Percentiles rank a stretch among this genome's conserved stretches.
phyloP scores from a whole-genome alignment of 352 stramenopile genomes.

The Pythium folliculosum region DNA sequence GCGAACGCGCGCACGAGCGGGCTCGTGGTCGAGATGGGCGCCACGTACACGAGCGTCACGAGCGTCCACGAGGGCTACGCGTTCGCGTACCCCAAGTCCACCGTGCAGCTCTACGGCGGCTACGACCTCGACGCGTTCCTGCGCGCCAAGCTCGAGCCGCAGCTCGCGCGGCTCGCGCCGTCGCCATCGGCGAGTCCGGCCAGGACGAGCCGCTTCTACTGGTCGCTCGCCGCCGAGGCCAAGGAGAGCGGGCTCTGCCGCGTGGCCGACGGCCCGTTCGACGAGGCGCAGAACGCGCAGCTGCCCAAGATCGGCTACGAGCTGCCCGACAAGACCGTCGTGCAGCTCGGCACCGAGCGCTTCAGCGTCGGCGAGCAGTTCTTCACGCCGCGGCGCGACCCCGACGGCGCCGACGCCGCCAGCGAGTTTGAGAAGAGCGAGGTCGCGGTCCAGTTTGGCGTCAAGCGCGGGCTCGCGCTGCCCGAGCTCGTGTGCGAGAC shows the following conservation, averaged over 20 bases:
- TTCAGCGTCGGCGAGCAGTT: slow-evolving; percentile 91
- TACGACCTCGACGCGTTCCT: slow-evolving; percentile 71
- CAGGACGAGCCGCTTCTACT: slow-evolving; percentile 27
- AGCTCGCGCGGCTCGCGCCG: slow-evolving; percentile 28
- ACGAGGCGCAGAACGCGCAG: slow-evolving; percentile 71
- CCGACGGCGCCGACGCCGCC: neutral
- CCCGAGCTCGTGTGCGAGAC: slow-evolving; percentile 69
- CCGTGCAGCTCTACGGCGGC: slow-evolving; percentile 59
- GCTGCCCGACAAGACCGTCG: slow-evolving; percentile 77
- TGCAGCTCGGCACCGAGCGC: slow-evolving; percentile 82
- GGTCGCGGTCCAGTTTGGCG: neutral
- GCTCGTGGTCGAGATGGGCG: slow-evolving; percentile 79
- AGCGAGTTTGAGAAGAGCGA: slow-evolving; percentile 19
- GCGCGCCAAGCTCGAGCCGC: slow-evolving; percentile 47
- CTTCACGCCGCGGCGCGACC: slow-evolving; percentile 43
- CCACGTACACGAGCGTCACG: slow-evolving; percentile 74
- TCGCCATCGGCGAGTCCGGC: neutral
- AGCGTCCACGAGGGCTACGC: slow-evolving; percentile 82
- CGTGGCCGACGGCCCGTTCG: slow-evolving; percentile 68
- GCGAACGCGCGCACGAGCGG: slow-evolving; percentile 81
- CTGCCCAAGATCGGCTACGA: slow-evolving; percentile 81
- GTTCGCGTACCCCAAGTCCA: slow-evolving; percentile 62
- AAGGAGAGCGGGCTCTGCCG: slow-evolving; percentile 79
- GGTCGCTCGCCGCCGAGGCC: slow-evolving; percentile 63
- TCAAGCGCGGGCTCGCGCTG: slow-evolving; percentile 48